Evolutionary conservation across 2,329 filamentous ascomycete species (phyloP).

Genomic region (Ascochyta lentis): DNA sequence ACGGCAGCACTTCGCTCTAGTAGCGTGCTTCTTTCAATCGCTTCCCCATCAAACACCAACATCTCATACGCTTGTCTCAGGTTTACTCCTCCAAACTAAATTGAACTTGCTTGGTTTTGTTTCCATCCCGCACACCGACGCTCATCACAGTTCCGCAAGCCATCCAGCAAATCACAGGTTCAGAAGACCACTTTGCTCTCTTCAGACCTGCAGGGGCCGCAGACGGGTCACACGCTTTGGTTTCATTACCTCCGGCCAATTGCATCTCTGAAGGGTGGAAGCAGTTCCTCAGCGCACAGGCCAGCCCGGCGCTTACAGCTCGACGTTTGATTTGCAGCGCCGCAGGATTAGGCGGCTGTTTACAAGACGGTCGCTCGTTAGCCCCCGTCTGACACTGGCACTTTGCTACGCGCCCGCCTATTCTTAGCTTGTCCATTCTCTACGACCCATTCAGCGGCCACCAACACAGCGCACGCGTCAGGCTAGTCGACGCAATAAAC

Average conservation of each 20-base stretch:
- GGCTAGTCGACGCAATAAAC: slow-evolving; percentile 44
- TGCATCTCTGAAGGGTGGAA: slow-evolving; percentile 19
- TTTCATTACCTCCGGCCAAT: slow-evolving; percentile 39
- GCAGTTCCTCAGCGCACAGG: slow-evolving; percentile 25
- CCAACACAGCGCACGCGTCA: slow-evolving; percentile 40
- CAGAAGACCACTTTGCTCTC: slow-evolving; percentile 22
- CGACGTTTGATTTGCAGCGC: slow-evolving; percentile 27
- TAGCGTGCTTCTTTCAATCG: slow-evolving; percentile 14
- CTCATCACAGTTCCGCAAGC: slow-evolving; percentile 34
- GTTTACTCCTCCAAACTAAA: slow-evolving; percentile 19
- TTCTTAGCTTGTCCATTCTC: slow-evolving; percentile 29
- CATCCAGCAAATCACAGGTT: slow-evolving; percentile 36
- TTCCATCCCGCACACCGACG: slow-evolving; percentile 34
- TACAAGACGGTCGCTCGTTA: slow-evolving; percentile 32
- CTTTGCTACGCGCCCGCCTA: slow-evolving; percentile 29
- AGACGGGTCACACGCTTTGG: slow-evolving; percentile 45
- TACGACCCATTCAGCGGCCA: slow-evolving; percentile 41
- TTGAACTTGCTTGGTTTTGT: slow-evolving; percentile 18
- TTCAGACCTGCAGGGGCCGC: slow-evolving; percentile 44
- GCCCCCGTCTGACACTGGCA: slow-evolving; percentile 25
- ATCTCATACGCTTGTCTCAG: slow-evolving; percentile 42
- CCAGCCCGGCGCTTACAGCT: slow-evolving; percentile 40
- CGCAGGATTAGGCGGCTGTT: slow-evolving; percentile 35
- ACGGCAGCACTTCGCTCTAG: slow-evolving; percentile 22
- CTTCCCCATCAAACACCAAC: slow-evolving; percentile 25